phyloP scores from a whole-genome alignment of 2,329 filamentous ascomycete species.

The Aspergillus pseudoviridinutans region DNA sequence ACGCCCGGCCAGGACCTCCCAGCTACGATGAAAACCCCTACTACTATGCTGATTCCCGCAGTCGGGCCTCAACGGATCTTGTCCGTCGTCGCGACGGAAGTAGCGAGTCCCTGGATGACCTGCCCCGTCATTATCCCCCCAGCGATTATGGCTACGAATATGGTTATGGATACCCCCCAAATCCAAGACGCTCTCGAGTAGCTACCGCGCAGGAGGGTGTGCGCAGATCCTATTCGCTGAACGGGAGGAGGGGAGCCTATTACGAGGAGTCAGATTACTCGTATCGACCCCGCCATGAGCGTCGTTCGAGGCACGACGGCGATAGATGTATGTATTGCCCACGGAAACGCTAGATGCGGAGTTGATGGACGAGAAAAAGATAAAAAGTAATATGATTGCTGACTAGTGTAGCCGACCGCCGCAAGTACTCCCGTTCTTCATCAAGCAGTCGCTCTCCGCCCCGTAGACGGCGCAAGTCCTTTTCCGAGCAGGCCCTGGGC shows the following conservation, averaged over 20 bases:
- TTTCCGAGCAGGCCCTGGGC: constrained; percentile 49
- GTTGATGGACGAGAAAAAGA: neutral
- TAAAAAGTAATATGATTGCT: neutral
- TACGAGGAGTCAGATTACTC: constrained; percentile 29
- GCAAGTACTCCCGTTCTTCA: constrained; percentile 31
- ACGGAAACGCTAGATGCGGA: neutral
- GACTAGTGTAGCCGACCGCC: constrained; percentile 25
- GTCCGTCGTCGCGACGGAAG: constrained; percentile 57
- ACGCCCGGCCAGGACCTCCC: constrained; percentile 20
- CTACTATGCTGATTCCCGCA: constrained; percentile 18
- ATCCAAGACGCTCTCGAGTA: constrained; percentile 20
- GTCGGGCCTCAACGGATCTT: constrained; percentile 12
- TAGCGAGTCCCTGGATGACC: constrained; percentile 72
- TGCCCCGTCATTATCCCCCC: constrained; percentile 78
- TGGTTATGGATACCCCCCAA: constrained; percentile 26
- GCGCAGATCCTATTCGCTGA: constrained; percentile 35
- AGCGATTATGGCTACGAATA: constrained; percentile 46
- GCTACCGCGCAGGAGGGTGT: constrained; percentile 32
- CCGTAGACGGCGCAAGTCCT: constrained; percentile 42
- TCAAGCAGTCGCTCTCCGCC: constrained; percentile 40
- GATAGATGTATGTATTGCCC: constrained; percentile 30
- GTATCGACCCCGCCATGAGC: constrained; percentile 35
- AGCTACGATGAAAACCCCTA: constrained; percentile 28
- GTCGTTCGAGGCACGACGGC: constrained; percentile 46
- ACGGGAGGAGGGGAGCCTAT: constrained; percentile 30